Base-by-base conservation (phyloP, 257 asterid species). In the Penstemon newberryi region DNA sequence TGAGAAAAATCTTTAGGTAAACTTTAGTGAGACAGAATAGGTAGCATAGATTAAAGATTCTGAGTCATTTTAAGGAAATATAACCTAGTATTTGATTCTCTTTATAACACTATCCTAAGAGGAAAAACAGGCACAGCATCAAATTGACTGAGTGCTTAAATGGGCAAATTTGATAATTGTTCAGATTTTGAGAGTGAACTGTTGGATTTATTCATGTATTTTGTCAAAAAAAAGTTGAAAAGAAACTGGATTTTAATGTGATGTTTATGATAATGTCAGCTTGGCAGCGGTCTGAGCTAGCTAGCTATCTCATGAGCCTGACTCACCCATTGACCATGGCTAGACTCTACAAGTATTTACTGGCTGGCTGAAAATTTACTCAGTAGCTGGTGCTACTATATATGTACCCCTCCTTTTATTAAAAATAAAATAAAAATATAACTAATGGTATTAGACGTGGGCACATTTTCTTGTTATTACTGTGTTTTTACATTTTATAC, bases 151-250 rank as follows among this genome's bases (percentile, higher is more conserved):
- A 13, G 40, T 60, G 62, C 86, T 75, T 39, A 73, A 84, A 75
- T 11, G 62, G 85, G 85, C 69, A 76, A 77, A 60, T 74, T 73
- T 65, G 70, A 70, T 72, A 65, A 75, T 65, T 63, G 82, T 56
- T 72, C 74, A 59, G 70, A 66, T 65, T 53, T 80, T 63, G 45
- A 66, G 12, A 38, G 73, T 78, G 72, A 83, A 65, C 63, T 73
- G 25, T 8, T 36, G 63, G 64, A 59, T 70, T n/a, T 3, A 59
- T 15, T 66, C 6, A 68, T 45, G 46, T 60, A 67, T 54, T 74
- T 70, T 1, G 3, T 7, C 8, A 12, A 50, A 3, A 13, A 44
- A 53, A 25, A 25, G 33, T 25, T 25, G 33, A 12, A 42, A 47
- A 46, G 7, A 7, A 54, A 10, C 6, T 13, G 12, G 38, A 68